Percentiles rank a stretch among this genome's conserved stretches.
These are phyloP conservation scores for Macrolepiota albuminosa DNA, from an alignment of 768 basidiomycete genomes.

Conservation along the genomic window DNA sequence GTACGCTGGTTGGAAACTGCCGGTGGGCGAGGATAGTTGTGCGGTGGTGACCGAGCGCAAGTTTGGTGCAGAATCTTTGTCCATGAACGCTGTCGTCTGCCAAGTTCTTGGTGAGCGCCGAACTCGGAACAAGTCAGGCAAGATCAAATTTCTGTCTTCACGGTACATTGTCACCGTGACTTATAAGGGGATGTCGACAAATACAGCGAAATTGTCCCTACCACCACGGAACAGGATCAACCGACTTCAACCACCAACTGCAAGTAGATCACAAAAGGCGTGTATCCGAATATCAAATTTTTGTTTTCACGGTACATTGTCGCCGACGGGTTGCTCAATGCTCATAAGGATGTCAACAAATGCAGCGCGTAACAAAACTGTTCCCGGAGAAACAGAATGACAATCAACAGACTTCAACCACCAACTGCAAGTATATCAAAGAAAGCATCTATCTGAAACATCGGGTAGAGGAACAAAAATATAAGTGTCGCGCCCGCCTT, in stretches of 20 bases:
- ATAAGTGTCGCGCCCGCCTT: constrained; percentile 14
- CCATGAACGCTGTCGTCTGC: constrained; percentile 21
- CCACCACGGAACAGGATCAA: neutral
- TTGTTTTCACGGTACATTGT: neutral
- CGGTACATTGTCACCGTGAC: neutral
- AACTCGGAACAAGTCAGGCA: neutral
- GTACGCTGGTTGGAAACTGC: constrained; percentile 14
- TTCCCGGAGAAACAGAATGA: constrained; percentile 1
- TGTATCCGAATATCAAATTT: constrained; percentile 3
- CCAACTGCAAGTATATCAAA: neutral
- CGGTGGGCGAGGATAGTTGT: constrained; percentile 17
- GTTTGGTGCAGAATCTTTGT: constrained; percentile 26
- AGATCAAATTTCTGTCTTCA: neutral
- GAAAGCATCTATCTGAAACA: constrained; percentile 7
- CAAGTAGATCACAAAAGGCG: constrained; percentile 1
- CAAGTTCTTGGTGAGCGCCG: neutral
- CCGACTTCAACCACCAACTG: neutral
- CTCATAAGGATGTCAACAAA: too few relatives aligned
- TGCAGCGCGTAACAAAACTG: neutral
- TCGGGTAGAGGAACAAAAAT: constrained; percentile 11
- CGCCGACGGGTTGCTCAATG: too few relatives aligned
- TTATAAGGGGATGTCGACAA: neutral
- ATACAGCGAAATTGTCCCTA: neutral
- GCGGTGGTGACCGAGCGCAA: constrained; percentile 21
- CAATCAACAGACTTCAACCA: constrained; percentile 6